Percentiles rank a stretch among this genome's conserved stretches.
phyloP scores from a whole-genome alignment of 2,329 filamentous ascomycete genomes.

The Claviceps humidiphila region DNA sequence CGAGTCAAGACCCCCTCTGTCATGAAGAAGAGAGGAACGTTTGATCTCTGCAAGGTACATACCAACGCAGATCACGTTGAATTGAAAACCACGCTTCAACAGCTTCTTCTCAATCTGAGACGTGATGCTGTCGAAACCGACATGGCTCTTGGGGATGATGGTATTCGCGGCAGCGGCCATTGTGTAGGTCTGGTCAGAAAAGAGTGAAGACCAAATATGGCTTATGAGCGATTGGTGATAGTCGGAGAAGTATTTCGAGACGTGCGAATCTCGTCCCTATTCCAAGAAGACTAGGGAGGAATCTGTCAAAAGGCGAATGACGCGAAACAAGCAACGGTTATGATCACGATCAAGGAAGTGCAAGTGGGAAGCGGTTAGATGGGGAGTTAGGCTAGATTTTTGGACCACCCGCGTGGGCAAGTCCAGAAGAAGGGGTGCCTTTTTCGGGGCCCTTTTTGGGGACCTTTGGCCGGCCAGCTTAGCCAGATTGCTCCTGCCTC shows the following conservation, averaged over 20 bases:
- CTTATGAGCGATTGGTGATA: slow-evolving; percentile 3
- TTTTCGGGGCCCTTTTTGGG: slow-evolving; percentile 11
- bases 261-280: slow-evolving; percentile 11
- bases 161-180: slow-evolving; percentile 54
- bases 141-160: slow-evolving; percentile 89
- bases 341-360: slow-evolving; percentile 4
- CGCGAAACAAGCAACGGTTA: slow-evolving; percentile 10
- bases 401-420: slow-evolving; percentile 2
- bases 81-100: slow-evolving; percentile 98
- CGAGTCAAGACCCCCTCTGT: background rate
- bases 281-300: slow-evolving; percentile 22
- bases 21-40: slow-evolving; percentile 1
- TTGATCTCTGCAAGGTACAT: slow-evolving; percentile 30
- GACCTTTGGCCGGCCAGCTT: slow-evolving; percentile 14
- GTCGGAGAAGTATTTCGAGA: slow-evolving; percentile 14
- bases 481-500: slow-evolving; percentile 16
- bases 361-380: slow-evolving; percentile 1
- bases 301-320: slow-evolving; percentile 10
- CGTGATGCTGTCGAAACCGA: slow-evolving; percentile 99
- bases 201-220: background rate
- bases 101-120: slow-evolving; percentile 99
- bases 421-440: slow-evolving; percentile 21
- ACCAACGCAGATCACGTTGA: slow-evolving; percentile 99
- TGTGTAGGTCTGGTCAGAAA: slow-evolving; percentile 34
- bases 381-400: slow-evolving; percentile 4